Percentiles rank a stretch among this genome's conserved stretches.
phyloP scores from a whole-genome alignment of 2,329 filamentous ascomycete genomes.

The Aspergillus eucalypticola region DNA sequence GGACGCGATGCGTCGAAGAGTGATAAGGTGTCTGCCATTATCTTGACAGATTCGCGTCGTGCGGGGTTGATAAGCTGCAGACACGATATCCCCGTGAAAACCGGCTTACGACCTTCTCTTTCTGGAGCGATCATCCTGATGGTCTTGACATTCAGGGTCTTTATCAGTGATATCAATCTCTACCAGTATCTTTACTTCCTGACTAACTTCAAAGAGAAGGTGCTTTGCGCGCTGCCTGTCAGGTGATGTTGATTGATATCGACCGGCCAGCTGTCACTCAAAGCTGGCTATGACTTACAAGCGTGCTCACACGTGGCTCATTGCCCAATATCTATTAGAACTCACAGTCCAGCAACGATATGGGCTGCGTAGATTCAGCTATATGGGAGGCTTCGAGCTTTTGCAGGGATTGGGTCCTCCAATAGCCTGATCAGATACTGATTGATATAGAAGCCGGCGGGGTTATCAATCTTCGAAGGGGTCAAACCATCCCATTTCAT shows the following conservation, averaged over 20 bases:
- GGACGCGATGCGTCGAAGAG: background rate
- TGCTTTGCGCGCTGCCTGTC: background rate
- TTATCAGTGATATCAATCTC: constrained; percentile 4
- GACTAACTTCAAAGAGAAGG: background rate
- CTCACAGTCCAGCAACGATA: too few species aligned
- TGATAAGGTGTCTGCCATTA: background rate
- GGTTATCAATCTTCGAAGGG: too few species aligned
- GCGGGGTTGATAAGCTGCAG: constrained; percentile 9
- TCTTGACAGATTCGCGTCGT: background rate
- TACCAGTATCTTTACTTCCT: background rate
- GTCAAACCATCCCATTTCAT: too few species aligned
- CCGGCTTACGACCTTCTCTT: constrained; percentile 4
- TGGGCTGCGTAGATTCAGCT: too few species aligned
- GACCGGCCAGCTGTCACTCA: background rate
- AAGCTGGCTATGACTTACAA: too few species aligned
- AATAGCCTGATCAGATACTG: too few species aligned
- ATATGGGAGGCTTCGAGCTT: too few species aligned
- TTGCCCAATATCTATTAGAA: too few species aligned
- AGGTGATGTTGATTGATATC: background rate
- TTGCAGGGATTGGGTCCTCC: too few species aligned
- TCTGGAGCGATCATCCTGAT: background rate
- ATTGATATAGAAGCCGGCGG: too few species aligned
- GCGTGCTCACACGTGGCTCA: too few species aligned
- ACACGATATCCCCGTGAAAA: background rate
- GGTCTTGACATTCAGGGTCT: background rate